Base-by-base conservation (phyloP, 345 rosid genomes). In the Mangifera indica region DNA sequence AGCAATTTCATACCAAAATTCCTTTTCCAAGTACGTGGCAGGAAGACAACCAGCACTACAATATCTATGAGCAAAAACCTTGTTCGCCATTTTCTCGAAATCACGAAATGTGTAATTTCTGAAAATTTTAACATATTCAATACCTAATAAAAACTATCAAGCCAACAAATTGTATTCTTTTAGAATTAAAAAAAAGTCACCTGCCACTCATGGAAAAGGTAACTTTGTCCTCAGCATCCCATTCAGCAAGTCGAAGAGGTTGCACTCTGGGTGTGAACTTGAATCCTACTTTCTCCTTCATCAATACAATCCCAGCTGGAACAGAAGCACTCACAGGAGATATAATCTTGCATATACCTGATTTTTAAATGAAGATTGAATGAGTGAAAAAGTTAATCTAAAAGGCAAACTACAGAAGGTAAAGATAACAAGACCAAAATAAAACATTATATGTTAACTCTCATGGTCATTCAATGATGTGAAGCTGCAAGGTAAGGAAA, bases 141-240 rank as follows among this genome's bases (percentile, higher is more conserved):
- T 71, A 72, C 78, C 79, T 46, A 71, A 26, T 53, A 56, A 70
- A 74, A 71, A 71, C 54, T 66, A 29, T 60, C 32, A 29, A 66
- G 58, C 63, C 17, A 57, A 40, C 69, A 72, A 17, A 49, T 14
- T 54, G 72, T 15, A 68, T 56, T 60, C 37, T 49, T 60, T 45
- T 52, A 60, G 29, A 70, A 74, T 42, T 58, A 62, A 67, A 77
- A 66, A n/a, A 77, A 66, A 78, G 81, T 75, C 65, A 96, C 99
- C 91, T 91, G 78, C 98, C 97, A 82, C 99, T 96, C 99, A 91
- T 90, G 85, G 89, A 96, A 86, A 96, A 96, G 18, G 97, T 93
- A 75, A 93, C 93, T 81, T 84, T 89, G 76, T 96, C 99, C 26
- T 93, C 90, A 70, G 83, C 74, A 83, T 96, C 90, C 99, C 99